Evolutionary conservation across 495 filamentous ascomycete genomes (phyloP).

Genomic region (Lasiosphaeris hirsuta): DNA sequence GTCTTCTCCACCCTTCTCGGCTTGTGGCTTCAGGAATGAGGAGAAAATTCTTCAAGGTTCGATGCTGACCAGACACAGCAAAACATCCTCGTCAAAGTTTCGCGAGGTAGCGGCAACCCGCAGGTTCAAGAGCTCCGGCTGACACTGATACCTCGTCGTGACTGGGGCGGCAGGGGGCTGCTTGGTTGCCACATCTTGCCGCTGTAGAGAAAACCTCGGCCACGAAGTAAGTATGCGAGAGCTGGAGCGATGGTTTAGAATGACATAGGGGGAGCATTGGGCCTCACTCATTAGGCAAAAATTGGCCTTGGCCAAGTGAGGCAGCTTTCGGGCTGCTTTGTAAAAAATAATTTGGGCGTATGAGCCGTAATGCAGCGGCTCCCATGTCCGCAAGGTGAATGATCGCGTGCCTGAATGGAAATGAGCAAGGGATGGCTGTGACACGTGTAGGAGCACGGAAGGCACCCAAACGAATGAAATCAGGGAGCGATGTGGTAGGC

Average conservation of each 20-base stretch:
- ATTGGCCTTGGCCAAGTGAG: too few species aligned
- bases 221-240: background rate
- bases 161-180: conserved; percentile 87
- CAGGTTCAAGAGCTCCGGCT: conserved; percentile 59
- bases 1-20: conserved; percentile 28
- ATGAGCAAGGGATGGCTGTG: too few species aligned
- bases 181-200: conserved; percentile 87
- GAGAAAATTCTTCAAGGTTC: background rate
- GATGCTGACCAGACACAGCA: conserved; percentile 45
- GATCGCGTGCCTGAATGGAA: too few species aligned
- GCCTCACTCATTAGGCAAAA: background rate
- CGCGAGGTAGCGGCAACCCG: conserved; percentile 45
- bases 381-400: too few species aligned
- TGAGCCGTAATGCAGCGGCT: too few species aligned
- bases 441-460: too few species aligned
- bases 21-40: background rate
- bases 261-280: background rate
- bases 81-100: conserved; percentile 66
- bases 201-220: conserved; percentile 40
- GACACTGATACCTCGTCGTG: conserved; percentile 65
- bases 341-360: too few species aligned
- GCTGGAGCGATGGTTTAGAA: background rate
- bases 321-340: too few species aligned
- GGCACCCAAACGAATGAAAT: too few species aligned
- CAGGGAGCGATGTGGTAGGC: too few species aligned